These are phyloP conservation scores for Rhynchospora tenuis DNA, from an alignment of 176 grass and related monocot species.

Conservation along the genomic window DNA sequence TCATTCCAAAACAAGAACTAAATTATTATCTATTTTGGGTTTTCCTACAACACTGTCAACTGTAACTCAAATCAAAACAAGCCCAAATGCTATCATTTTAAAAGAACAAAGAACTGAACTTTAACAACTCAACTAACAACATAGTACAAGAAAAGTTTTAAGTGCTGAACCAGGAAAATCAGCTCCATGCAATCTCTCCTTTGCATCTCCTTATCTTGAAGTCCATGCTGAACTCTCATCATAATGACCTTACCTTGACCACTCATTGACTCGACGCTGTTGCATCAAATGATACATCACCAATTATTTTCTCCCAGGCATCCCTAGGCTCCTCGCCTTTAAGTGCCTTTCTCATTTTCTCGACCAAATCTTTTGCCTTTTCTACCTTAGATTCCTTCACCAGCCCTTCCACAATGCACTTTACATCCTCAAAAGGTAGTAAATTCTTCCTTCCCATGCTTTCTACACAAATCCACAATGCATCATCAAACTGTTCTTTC, in stretches of 20 bases:
- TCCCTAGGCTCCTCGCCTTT: slow-evolving; percentile 59
- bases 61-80: slow-evolving; percentile 4
- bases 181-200: neutral
- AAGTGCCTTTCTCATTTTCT: slow-evolving; percentile 53
- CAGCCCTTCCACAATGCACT: slow-evolving; percentile 69
- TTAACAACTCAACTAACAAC: slow-evolving; percentile 17
- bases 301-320: slow-evolving; percentile 66
- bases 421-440: slow-evolving; percentile 51
- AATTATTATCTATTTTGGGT: slow-evolving; percentile 20
- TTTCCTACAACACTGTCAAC: neutral
- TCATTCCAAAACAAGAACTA: neutral
- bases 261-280: slow-evolving; percentile 34
- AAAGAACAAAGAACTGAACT: slow-evolving; percentile 12
- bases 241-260: neutral
- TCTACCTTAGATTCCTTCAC: slow-evolving; percentile 43
- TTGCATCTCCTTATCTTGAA: slow-evolving; percentile 5
- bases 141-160: slow-evolving; percentile 6
- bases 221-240: neutral
- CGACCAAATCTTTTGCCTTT: slow-evolving; percentile 53
- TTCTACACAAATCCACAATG: slow-evolving; percentile 51
- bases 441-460: slow-evolving; percentile 59
- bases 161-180: slow-evolving; percentile 18
- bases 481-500: slow-evolving; percentile 50
- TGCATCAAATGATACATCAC: slow-evolving; percentile 44
- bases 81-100: neutral